Percentiles rank a stretch among this genome's conserved stretches.
Evolutionary conservation across 2,329 filamentous ascomycete genomes (phyloP).

Genomic region (Cordyceps fumosorosea): DNA sequence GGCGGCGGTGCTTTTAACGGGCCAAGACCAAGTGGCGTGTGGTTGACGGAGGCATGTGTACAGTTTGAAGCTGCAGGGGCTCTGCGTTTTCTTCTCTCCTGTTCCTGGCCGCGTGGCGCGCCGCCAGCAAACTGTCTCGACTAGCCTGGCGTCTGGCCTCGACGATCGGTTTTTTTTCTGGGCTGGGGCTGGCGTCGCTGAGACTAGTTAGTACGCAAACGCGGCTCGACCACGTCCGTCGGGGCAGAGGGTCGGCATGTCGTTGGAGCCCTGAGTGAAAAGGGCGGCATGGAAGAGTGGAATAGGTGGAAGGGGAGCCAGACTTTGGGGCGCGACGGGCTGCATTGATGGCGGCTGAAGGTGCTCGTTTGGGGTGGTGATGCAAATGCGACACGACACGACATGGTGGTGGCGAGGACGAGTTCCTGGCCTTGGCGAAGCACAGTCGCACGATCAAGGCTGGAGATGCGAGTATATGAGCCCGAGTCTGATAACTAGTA

Average conservation of each 20-base stretch:
- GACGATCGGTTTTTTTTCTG: not conserved
- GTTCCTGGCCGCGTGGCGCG: not conserved
- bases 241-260: not conserved
- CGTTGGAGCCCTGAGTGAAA: not conserved
- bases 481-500: not conserved
- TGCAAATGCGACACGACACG: too few relatives aligned
- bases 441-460: too few relatives aligned
- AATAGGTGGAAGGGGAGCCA: not conserved
- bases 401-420: too few relatives aligned
- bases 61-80: not conserved
- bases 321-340: not conserved
- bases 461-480: too few relatives aligned
- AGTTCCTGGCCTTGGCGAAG: not conserved
- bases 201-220: not conserved
- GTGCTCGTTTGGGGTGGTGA: too few relatives aligned
- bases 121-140: conserved; percentile 5
- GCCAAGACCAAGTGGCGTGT: not conserved
- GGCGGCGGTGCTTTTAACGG: not conserved
- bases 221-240: conserved; percentile 4
- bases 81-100: not conserved
- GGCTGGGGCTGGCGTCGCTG: conserved; percentile 3
- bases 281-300: not conserved
- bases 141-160: not conserved
- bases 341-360: too few relatives aligned
- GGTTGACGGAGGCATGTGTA: not conserved